Base-by-base conservation (phyloP, 805 yeast genomes). In the Candida chauliodis region DNA sequence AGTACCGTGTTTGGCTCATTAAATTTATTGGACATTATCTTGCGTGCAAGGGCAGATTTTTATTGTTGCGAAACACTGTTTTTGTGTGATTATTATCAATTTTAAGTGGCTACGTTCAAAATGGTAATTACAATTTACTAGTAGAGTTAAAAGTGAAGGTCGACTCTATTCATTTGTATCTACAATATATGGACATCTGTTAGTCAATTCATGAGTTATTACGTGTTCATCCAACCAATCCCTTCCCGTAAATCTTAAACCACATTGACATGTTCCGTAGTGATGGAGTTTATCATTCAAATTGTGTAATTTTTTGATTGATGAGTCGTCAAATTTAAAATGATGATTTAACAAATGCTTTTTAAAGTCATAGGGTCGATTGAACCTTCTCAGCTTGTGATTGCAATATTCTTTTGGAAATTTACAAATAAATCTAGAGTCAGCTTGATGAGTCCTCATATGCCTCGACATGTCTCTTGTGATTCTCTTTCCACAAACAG, bases 291-390 rank as follows among this genome's bases (percentile, higher is more conserved):
- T 79, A 39, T 76, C 81, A 36, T 65, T 67, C 40, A 80, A 56
- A 40, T 75, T 77, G 42, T 74, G 75, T 39, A 68, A 55, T 29
- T 64, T 62, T 36, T 69, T 68, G 8, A 69, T 67, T 25, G 58
- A 51, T 4, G 63, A 61, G 41, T 75, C 64, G 45, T 76, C 80
- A 51, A 78, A 79, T 33, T 53, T 54, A 51, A 80, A 80, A 47
- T 80, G 87, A 37, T 72, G 63, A 51, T 79, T 81, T 28, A 80
- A 58, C 38, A 80, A 55, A 51, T 80, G 87, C 50, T 80, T 80
- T 51, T 80, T 80, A 63, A 65, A 78, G 53, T 80, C 87, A 53
- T 80, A 80, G 5, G 82, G 83, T 34, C 87, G 62, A 57, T 80
- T 80, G 61, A 80, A 80, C 49, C 66, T 75, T 20, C 84, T 80